Evolutionary conservation across 345 rosid genomes (phyloP), one percentile per base, ranked within the genome.

Genomic region (Euphorbia lathyris): DNA sequence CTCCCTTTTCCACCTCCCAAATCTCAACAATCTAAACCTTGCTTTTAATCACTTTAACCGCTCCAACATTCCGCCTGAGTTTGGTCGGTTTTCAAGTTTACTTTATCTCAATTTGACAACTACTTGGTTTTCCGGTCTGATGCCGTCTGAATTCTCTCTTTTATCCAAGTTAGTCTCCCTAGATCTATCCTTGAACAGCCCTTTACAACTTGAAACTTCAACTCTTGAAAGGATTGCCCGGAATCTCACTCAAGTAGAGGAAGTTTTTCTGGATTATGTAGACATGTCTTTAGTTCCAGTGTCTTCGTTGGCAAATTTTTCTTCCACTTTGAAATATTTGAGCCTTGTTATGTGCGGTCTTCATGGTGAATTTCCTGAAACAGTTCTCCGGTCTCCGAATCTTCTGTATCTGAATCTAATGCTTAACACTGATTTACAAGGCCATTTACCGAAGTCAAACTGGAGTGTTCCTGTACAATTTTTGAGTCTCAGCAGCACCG

Each of bases 61-160:
- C 34, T 75, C 79, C 23, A 9, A 2, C 0, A 53, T 80, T 10
- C 56, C 82, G 0, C 48, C 70, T 0, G n/a, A 25, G 23, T 70
- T 83, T 51, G 65, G 78, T 34, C 4, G 0, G 7, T 68, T 79
- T 0, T 4, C 53, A 0, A 60, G 19, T 0, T 22, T 79, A 50
- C 71, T 68, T 1, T 51, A 77, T n/a, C 76, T 82, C 0, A 32
- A 69, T 11, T 75, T 82, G 62, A 71, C 81, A 16, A 0, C 0
- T 13, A 48, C 77, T 22, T 0, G 1, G 6, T 69, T 63, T 40
- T 9, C 20, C 0, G 76, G 83, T 13, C 61, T 0, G 19, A 30
- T 80, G 22, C 78, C 80, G 1, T 2, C 10, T 14, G 58, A 78
- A 36, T 67, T 78, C 29, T 63, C 71, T 10, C 27, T 20, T 0